Conservation (phyloP, 148 eudicot species). For the Rhododendron molle region DNA sequence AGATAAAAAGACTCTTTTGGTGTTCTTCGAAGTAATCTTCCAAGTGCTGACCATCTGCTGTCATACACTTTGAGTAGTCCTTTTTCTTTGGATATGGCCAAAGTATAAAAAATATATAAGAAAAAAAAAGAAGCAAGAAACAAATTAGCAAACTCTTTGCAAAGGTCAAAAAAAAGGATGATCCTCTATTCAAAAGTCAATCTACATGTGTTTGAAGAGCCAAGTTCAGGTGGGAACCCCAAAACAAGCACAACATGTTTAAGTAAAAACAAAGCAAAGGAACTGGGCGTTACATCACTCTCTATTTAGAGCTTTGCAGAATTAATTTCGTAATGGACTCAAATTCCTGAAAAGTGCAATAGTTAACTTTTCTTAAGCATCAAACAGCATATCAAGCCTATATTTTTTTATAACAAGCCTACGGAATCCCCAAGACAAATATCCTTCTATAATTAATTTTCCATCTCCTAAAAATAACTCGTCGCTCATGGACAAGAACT, state of each 20-base stretch:
- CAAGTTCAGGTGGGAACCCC: background rate
- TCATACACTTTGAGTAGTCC: background rate
- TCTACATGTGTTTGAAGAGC: background rate
- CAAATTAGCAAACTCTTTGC: background rate
- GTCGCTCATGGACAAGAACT: background rate
- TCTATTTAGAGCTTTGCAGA: background rate
- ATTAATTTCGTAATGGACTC: background rate
- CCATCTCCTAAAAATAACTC: background rate
- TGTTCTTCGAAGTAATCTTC: background rate
- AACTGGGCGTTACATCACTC: background rate
- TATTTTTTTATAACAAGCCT: background rate
- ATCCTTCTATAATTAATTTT: background rate
- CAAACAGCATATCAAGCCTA: background rate
- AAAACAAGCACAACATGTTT: background rate
- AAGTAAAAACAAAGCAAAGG: background rate
- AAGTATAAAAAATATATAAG: too few species aligned
- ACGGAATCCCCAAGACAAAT: background rate
- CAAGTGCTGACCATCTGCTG: background rate
- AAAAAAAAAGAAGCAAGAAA: background rate
- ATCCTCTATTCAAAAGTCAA: background rate
- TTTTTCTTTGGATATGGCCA: background rate
- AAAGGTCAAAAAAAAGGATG: background rate
- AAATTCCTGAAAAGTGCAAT: background rate
- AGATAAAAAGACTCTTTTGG: background rate
- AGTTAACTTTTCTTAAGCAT: background rate